Base-by-base conservation (phyloP, 2,329 filamentous ascomycete species). In the Colletotrichum paranaense region DNA sequence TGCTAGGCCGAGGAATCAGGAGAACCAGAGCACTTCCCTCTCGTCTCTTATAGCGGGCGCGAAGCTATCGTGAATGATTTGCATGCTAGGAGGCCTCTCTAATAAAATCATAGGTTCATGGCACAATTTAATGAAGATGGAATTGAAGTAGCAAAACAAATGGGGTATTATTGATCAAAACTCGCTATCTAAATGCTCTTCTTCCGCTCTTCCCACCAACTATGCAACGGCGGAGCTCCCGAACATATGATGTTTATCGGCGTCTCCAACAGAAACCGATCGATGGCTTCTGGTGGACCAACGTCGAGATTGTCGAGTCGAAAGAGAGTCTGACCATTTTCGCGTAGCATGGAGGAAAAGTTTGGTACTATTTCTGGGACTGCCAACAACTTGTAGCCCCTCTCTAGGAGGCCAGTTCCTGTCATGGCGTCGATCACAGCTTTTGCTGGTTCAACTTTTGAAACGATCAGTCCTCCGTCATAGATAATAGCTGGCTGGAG, bases 211-310 rank as follows among this genome's bases (percentile, higher is more conserved):
- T 30, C 8, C 70, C 70, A 73, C 70, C 67, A 73, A 2, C 28
- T 49, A 6, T 73, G 67, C 8, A 73, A 26, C 9, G 55, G 56
- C 2, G 67, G 67, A 2, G 60, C 70, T 9, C 55, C 70, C 19
- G 60, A 62, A 56, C 70, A 73, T 26, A 73, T 7, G 5, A 73
- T 60, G 16, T 73, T 11, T 52, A 73, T 56, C 4, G 70, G 67
- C 8, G 70, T 73, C 2, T 70, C 60, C n/a, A 73, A 35, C 11
- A 73, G 46, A 12, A 73, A 57, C 5, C 38, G 46, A 3, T 73
- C 67, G 9, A 73, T 52, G 9, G 65, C 60, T 5, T 70, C 67
- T 7, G 70, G 70, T 3, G 67, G 42, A 16, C 35, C 62, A 19
- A 62, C n/a, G 9, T 56, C 46, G 3, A 73, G 46, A 1, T 60